phyloP scores from a whole-genome alignment of 2,329 filamentous ascomycete genomes.

The Xylogone sp. region DNA sequence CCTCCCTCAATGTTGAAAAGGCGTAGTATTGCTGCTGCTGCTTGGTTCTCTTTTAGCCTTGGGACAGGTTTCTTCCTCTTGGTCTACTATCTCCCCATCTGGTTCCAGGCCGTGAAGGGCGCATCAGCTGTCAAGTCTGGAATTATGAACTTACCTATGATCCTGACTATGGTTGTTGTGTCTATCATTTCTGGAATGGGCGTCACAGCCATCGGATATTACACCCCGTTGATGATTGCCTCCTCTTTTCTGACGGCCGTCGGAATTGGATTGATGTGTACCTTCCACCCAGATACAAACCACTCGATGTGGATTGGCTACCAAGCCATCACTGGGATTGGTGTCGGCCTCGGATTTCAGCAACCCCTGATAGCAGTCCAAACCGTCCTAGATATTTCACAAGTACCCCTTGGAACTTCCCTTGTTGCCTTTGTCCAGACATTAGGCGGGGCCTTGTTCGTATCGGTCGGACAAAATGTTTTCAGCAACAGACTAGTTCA shows the following conservation, averaged over 20 bases:
- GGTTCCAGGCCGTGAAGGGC: constrained; percentile 24
- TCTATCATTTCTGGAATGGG: constrained; percentile 11
- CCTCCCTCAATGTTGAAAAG: constrained; percentile 9
- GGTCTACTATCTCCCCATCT: constrained; percentile 17
- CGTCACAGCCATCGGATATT: no score
- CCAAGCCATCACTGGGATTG: constrained; percentile 41
- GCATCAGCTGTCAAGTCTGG: constrained; percentile 12
- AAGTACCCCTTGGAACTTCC: constrained; percentile 4
- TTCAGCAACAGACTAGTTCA: constrained; percentile 40
- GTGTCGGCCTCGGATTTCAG: constrained; percentile 41
- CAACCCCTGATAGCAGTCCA: constrained; percentile 43
- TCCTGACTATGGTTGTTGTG: constrained; percentile 1
- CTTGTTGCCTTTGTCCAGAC: constrained; percentile 33
- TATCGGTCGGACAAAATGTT: constrained; percentile 41
- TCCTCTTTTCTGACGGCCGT: constrained; percentile 37
- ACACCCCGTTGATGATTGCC: constrained; percentile 38
- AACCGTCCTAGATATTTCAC: constrained; percentile 24
- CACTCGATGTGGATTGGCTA: constrained; percentile 45
- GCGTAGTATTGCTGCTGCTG: constrained; percentile 10
- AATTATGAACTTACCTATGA: constrained; percentile 15
- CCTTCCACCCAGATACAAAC: constrained; percentile 34
- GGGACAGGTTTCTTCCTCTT: background rate
- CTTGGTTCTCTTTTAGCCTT: constrained; percentile 1
- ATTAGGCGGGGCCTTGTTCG: constrained; percentile 43
- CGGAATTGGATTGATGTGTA: constrained; percentile 36